These are phyloP conservation scores for Penicillium sp. DNA, from an alignment of 2,329 filamentous ascomycete species.

Conservation along the genomic window DNA sequence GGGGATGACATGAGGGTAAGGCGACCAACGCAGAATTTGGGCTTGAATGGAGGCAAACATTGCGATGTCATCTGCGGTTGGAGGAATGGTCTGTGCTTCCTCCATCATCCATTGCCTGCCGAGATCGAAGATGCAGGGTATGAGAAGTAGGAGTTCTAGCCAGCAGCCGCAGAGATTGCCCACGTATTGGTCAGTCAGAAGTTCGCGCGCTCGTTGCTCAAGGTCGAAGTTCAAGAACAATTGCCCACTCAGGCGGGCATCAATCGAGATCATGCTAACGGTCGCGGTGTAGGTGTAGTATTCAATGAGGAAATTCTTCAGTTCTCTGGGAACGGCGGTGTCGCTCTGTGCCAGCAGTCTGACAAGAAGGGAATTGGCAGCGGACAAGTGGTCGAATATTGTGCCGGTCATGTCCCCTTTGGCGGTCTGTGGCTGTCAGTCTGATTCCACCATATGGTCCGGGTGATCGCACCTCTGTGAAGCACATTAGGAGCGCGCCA, in stretches of 20 bases:
- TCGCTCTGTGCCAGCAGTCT: constrained; percentile 35
- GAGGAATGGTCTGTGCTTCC: constrained; percentile 22
- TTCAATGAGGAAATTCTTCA: constrained; percentile 47
- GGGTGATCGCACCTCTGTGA: constrained; percentile 42
- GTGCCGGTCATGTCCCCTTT: constrained; percentile 47
- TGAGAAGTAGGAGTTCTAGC: constrained; percentile 29
- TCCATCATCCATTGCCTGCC: constrained; percentile 34
- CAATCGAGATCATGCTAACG: constrained; percentile 48
- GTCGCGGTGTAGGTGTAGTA: constrained; percentile 49
- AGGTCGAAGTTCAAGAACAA: constrained; percentile 41
- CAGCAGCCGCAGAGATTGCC: constrained; percentile 32
- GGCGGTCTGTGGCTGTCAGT: constrained; percentile 30
- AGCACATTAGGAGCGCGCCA: constrained; percentile 46
- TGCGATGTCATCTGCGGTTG: constrained; percentile 42
- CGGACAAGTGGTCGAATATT: constrained; percentile 46
- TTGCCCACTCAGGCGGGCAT: constrained; percentile 28
- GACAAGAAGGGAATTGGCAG: constrained; percentile 43
- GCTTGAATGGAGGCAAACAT: constrained; percentile 44
- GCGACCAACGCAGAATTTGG: constrained; percentile 42
- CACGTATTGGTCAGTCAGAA: constrained; percentile 26
- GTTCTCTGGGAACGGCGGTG: constrained; percentile 32
- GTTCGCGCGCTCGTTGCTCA: constrained; percentile 35
- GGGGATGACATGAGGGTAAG: constrained; percentile 32
- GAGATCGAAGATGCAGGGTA: constrained; percentile 31
- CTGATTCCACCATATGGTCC: neutral